Percentiles rank a stretch among this genome's conserved stretches.
These are phyloP conservation scores for Prillingera fragicola DNA, from an alignment of 1,284 basidiomycete species.

Conservation along the genomic window DNA sequence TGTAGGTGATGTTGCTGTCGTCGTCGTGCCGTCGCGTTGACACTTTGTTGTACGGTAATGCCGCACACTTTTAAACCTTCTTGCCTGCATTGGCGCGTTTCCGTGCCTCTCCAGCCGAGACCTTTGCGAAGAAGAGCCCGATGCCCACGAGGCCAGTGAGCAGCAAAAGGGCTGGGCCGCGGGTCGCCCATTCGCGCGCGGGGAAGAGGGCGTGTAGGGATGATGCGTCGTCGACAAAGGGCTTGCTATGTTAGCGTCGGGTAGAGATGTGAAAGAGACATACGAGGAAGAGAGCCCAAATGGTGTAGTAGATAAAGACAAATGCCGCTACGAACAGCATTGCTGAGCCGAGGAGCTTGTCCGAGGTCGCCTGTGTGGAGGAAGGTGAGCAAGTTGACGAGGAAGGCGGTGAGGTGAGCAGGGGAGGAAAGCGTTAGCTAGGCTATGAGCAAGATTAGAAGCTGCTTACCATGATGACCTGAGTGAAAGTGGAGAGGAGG, in stretches of 20 bases:
- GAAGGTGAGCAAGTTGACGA: neutral
- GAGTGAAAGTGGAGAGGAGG: too few relatives aligned
- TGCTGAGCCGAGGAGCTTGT: constrained; percentile 69
- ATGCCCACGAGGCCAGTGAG: constrained; percentile 70
- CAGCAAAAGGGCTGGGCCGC: constrained; percentile 74
- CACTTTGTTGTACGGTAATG: too few relatives aligned
- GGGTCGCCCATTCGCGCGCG: constrained; percentile 81
- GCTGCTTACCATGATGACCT: neutral
- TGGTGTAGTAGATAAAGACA: constrained; percentile 83
- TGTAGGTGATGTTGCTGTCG: too few relatives aligned
- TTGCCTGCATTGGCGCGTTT: constrained; percentile 36
- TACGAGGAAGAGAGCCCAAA: constrained; percentile 82
- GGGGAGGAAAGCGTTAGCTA: neutral
- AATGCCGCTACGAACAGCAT: constrained; percentile 72
- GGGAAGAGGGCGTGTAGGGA: constrained; percentile 74
- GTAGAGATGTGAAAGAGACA: constrained; percentile 6
- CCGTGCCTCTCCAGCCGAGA: constrained; percentile 66
- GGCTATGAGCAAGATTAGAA: neutral
- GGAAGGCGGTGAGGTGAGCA: too few relatives aligned
- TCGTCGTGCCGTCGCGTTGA: too few relatives aligned
- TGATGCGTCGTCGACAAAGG: constrained; percentile 71
- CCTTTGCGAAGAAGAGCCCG: constrained; percentile 69
- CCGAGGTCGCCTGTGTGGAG: constrained; percentile 62
- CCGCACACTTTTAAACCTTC: too few relatives aligned
- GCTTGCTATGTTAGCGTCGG: constrained; percentile 52